Conservation (phyloP, 768 basidiomycete species). For the Megacollybia marginata region DNA sequence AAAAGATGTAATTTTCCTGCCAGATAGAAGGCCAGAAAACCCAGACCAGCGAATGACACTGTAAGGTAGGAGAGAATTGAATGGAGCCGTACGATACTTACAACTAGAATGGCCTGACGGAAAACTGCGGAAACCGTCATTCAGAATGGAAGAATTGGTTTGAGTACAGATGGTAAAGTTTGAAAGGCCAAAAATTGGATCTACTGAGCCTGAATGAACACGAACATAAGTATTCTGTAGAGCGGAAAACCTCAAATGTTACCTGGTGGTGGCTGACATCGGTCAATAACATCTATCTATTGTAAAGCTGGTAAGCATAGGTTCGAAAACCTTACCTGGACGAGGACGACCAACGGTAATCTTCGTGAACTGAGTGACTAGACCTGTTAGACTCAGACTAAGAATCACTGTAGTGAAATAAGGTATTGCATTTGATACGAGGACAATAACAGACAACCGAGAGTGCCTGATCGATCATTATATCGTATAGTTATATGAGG, state of each 20-base stretch:
- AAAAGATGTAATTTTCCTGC: slow-evolving; percentile 92
- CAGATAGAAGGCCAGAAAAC: slow-evolving; percentile 81
- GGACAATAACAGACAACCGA: slow-evolving; percentile 26
- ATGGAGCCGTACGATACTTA: slow-evolving; percentile 28
- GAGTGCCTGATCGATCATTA: slow-evolving; percentile 22
- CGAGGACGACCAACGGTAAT: slow-evolving; percentile 85
- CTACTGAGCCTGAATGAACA: slow-evolving; percentile 38
- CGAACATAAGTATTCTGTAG: too few species aligned
- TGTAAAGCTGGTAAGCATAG: background rate
- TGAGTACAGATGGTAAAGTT: slow-evolving; percentile 78
- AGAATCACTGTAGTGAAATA: slow-evolving; percentile 47
- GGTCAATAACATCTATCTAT: slow-evolving; percentile 48
- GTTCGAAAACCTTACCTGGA: slow-evolving; percentile 49
- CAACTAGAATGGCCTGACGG: slow-evolving; percentile 87
- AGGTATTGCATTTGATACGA: background rate
- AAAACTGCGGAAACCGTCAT: slow-evolving; percentile 89
- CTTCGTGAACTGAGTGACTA: slow-evolving; percentile 81
- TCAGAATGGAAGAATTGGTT: slow-evolving; percentile 44
- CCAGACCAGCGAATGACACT: slow-evolving; percentile 93
- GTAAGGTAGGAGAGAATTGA: slow-evolving; percentile 3
- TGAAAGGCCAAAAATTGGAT: slow-evolving; percentile 68
- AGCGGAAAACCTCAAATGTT: too few species aligned
- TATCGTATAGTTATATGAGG: background rate
- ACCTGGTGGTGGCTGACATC: slow-evolving; percentile 55
- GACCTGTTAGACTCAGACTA: slow-evolving; percentile 67